A percentile compares a stretch with the other conserved stretches of the same genome.
Conservation (phyloP, 371 early-diverging fungal species). For the Apophysomyces variabilis region DNA sequence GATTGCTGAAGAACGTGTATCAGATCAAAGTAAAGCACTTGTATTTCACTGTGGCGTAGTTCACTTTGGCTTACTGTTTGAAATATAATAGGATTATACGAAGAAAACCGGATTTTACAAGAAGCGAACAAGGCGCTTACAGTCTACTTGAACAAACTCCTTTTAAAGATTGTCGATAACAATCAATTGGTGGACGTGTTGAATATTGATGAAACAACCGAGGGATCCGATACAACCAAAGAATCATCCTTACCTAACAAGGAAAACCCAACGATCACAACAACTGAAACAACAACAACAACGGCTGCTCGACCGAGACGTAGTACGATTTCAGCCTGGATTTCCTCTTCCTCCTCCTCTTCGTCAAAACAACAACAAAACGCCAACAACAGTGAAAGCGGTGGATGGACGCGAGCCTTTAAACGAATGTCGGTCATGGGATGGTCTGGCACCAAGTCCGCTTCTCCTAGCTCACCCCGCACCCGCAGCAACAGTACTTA, state of each 20-base stretch:
- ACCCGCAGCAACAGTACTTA: slow-evolving; percentile 5
- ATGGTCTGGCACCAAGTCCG: slow-evolving; percentile 17
- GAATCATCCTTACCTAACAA: slow-evolving; percentile 1
- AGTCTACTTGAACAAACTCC: slow-evolving; percentile 42
- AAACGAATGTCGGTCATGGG: slow-evolving; percentile 28
- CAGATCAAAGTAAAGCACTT: not conserved
- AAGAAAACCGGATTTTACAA: slow-evolving; percentile 30
- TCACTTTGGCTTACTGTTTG: not conserved
- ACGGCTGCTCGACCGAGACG: slow-evolving; percentile 20
- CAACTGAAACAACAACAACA: slow-evolving; percentile 1
- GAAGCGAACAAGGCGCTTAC: slow-evolving; percentile 39
- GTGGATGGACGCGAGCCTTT: slow-evolving; percentile 30
- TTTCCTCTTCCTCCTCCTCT: not conserved
- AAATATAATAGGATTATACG: slow-evolving; percentile 24
- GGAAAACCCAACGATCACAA: slow-evolving; percentile 4
- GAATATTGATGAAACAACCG: slow-evolving; percentile 30
- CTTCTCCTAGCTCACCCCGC: not conserved
- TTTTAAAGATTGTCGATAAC: slow-evolving; percentile 35
- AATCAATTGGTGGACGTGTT: slow-evolving; percentile 33
- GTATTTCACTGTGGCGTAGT: not conserved
- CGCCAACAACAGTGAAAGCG: not conserved
- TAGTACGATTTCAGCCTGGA: slow-evolving; percentile 34
- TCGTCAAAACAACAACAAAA: slow-evolving; percentile 6
- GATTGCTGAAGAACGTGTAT: slow-evolving; percentile 2
- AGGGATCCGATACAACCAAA: not conserved